Evolutionary conservation across 257 asterid genomes (phyloP).

Genomic region (Ilex asprella): DNA sequence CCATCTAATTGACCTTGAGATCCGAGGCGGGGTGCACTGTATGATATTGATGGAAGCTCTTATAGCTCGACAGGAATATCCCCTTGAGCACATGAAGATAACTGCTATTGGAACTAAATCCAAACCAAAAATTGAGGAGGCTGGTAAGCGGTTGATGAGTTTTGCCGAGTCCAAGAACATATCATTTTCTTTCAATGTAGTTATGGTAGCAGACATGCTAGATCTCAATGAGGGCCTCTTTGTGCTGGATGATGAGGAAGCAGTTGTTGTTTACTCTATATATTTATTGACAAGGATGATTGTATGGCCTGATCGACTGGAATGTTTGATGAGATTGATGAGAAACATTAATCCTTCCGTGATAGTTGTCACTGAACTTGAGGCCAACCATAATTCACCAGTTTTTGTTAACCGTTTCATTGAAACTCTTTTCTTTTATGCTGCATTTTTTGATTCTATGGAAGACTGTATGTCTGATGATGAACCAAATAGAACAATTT

Average conservation of each 20-base stretch:
- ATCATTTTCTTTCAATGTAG: conserved; percentile 15
- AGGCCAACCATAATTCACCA: conserved; percentile 21
- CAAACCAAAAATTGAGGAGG: conserved; percentile 17
- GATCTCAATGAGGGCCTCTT: conserved; percentile 26
- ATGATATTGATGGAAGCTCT: conserved; percentile 33
- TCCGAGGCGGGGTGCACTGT: conserved; percentile 31
- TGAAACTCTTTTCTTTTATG: conserved; percentile 24
- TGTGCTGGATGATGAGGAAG: conserved; percentile 23
- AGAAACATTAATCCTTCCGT: conserved; percentile 13
- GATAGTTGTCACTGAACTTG: conserved; percentile 16
- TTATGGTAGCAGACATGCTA: conserved; percentile 18
- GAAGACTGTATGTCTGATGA: conserved; percentile 20
- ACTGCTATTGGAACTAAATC: conserved; percentile 29
- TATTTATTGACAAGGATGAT: conserved; percentile 19
- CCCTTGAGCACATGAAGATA: conserved; percentile 34
- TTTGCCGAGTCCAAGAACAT: conserved; percentile 29
- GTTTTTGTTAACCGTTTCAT: conserved; percentile 22
- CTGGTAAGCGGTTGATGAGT: conserved; percentile 21
- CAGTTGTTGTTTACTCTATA: conserved; percentile 23
- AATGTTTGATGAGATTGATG: conserved; percentile 17
- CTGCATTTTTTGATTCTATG: conserved; percentile 25
- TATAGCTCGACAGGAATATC: conserved; percentile 7
- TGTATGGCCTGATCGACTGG: conserved; percentile 19
- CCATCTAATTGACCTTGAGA: conserved; percentile 35
- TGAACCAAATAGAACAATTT: conserved; percentile 7